A percentile compares a stretch with the other conserved stretches of the same genome.
phyloP scores from a whole-genome alignment of 257 asterid genomes.

The Solanum infundibuliforme region DNA sequence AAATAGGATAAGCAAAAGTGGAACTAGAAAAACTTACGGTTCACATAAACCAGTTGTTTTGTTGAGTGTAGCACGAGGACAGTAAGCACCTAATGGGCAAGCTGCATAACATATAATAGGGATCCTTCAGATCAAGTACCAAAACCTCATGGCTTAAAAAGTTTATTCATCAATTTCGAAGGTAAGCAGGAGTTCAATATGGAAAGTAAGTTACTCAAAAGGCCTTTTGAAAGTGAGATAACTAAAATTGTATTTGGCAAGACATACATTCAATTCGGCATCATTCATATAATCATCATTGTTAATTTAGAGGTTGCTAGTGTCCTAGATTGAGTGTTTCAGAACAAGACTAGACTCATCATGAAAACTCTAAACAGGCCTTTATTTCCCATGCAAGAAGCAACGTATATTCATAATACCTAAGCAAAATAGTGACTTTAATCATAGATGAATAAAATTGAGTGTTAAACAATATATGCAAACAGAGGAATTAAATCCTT shows the following conservation, averaged over 20 bases:
- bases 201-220: neutral
- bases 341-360: neutral
- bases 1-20: slow-evolving; percentile 1
- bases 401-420: neutral
- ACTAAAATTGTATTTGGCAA: neutral
- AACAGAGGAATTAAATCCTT: neutral
- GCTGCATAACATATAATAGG: slow-evolving; percentile 37
- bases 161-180: neutral
- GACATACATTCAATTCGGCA: neutral
- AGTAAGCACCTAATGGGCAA: slow-evolving; percentile 89
- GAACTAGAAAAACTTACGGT: slow-evolving; percentile 67
- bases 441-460: neutral
- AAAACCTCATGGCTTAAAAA: neutral
- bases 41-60: slow-evolving; percentile 63
- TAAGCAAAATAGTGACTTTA: neutral
- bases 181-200: neutral
- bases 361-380: neutral
- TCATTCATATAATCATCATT: neutral
- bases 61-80: slow-evolving; percentile 63
- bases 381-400: neutral
- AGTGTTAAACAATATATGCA: neutral
- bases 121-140: slow-evolving; percentile 1
- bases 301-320: neutral
- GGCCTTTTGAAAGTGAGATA: neutral
- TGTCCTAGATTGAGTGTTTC: neutral